phyloP scores from a whole-genome alignment of 163 green algal species.

The Scenedesmus sp. region DNA sequence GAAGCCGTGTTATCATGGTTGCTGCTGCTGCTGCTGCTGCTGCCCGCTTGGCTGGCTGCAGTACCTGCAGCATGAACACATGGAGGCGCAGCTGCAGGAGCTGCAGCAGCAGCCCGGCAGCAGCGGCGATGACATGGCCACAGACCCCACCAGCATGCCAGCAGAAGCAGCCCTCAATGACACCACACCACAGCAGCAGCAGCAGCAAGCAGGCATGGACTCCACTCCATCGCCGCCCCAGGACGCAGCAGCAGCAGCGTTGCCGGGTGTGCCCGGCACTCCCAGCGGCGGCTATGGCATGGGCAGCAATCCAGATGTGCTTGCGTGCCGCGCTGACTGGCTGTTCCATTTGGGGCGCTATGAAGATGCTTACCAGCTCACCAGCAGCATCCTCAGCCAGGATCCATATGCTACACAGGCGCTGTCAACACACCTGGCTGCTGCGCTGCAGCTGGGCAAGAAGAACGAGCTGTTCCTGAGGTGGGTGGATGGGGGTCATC shows the following conservation, averaged over 20 bases:
- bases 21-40: not conserved
- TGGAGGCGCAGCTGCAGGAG: conserved; percentile 57
- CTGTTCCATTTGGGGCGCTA: conserved; percentile 70
- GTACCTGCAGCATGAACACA: conserved; percentile 58
- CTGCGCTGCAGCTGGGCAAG: conserved; percentile 83
- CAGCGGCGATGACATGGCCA: conserved; percentile 14
- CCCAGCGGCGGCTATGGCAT: conserved; percentile 54
- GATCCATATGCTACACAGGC: conserved; percentile 74
- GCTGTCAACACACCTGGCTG: conserved; percentile 79
- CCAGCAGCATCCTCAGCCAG: conserved; percentile 68
- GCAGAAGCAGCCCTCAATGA: not conserved
- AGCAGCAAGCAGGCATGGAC: conserved; percentile 22
- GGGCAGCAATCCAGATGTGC: conserved; percentile 79
- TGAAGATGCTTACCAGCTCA: conserved; percentile 61
- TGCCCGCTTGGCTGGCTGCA: conserved; percentile 16
- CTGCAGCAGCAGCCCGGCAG: conserved; percentile 47
- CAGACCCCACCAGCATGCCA: conserved; percentile 13
- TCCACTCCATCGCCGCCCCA: not conserved
- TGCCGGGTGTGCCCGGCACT: not conserved
- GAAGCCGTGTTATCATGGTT: not conserved
- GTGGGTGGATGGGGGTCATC: not conserved
- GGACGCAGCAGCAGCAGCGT: conserved; percentile 39
- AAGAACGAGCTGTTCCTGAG: conserved; percentile 93
- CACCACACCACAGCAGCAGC: conserved; percentile 25
- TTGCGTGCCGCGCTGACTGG: conserved; percentile 81